These are phyloP conservation scores for Claviceps fusiformis DNA, from an alignment of 2,329 filamentous ascomycete species.

Conservation along the genomic window DNA sequence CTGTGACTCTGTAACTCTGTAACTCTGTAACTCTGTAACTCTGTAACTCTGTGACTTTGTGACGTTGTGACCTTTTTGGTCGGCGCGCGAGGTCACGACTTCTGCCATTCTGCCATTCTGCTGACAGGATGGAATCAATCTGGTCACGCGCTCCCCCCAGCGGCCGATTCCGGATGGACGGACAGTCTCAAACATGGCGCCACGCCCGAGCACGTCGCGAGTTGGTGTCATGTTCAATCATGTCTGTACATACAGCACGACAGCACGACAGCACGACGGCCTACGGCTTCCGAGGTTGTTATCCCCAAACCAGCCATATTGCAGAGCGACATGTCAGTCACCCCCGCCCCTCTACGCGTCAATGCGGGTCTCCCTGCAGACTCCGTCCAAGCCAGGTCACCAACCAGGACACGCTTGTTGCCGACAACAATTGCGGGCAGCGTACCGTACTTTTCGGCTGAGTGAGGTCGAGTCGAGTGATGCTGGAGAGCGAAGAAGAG, in stretches of 20 bases:
- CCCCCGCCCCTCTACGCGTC: background rate
- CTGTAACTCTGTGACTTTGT: no score
- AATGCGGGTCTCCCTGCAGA: background rate
- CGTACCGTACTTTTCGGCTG: background rate
- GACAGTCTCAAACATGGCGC: background rate
- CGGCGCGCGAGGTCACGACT: no score
- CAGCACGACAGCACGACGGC: no score
- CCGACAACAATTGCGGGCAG: no score
- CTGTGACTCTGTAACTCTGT: no score
- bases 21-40: no score
- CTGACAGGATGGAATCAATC: no score
- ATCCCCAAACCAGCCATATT: background rate
- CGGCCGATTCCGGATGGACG: background rate
- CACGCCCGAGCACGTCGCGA: background rate
- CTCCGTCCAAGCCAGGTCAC: background rate
- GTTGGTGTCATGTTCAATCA: background rate
- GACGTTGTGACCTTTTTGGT: no score
- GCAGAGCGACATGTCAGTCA: background rate
- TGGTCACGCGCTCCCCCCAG: background rate
- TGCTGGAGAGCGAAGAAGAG: background rate
- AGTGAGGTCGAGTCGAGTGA: background rate
- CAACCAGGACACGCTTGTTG: background rate
- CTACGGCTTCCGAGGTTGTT: background rate
- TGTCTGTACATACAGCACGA: background rate
- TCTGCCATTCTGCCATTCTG: no score